Base-by-base conservation (phyloP, 163 green algal genomes). In the Scenedesmus sp. region DNA sequence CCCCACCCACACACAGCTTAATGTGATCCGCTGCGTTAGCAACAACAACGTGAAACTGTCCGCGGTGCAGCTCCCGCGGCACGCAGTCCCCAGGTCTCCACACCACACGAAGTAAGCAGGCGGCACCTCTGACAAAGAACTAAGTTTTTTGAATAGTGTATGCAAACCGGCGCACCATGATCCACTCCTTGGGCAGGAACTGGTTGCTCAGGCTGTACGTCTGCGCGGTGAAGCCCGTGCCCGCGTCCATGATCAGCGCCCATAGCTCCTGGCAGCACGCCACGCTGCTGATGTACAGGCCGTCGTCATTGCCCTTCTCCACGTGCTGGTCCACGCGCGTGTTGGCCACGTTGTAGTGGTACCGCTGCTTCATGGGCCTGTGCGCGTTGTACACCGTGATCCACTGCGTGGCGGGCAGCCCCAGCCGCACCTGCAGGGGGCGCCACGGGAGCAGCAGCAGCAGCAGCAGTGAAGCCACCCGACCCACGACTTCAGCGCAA, bases 321-420 rank as follows among this genome's bases (percentile, higher is more conserved):
- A 99, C 97, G 90, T 99, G 98, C 92, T 92, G 98, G 90, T 97
- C 95, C 76, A 99, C 96, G 33, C 98, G 95, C 46, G 95, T 97
- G 93, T 99, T 98, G 73, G 98, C 97, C 86, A 99, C 98, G 93
- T 99, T 99, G 97, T 99, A 99, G 94, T 99, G 98, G 94, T 99
- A 99, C 79, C 98, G 95, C 95, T 99, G 98, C 96, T 99, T 99
- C 98, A 99, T 99, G 61, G 98, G 98, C 68, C 96, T 91, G 95
- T 99, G 97, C 43, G 98, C 98, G 93, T 99, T 99, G 97, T 99
- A 99, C 20, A 99, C 97, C 10, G 98, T 99, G 93, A 99, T 99
- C 98, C 98, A 99, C 95, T 99, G 98, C 40, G 97, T 98, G n/a
- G 98, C 98, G 13, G 98, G 98, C 89, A 99, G 95, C 15, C 98